Evolutionary conservation across 768 basidiomycete species (phyloP), one percentile per base, ranked within the genome.

Genomic region (Dictyophora rubrovolvata): DNA sequence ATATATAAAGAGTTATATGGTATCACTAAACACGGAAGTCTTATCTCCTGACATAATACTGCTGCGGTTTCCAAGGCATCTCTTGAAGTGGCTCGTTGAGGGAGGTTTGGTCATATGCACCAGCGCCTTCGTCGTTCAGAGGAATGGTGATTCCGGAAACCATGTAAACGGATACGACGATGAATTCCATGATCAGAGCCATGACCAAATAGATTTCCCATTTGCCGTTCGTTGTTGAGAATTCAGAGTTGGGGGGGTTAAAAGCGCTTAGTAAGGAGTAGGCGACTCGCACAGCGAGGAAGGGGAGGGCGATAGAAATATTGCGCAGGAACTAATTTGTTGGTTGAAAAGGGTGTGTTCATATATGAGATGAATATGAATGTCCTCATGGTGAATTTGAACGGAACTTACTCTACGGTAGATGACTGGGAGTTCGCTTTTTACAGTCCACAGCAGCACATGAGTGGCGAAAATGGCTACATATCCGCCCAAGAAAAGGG

Each of bases 221-320:
- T 60, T 77, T 69, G 33, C 85, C 84, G 4, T 75, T 17, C 5
- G 52, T 59, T 4, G 21, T 16, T 18, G 57, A 59, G 28, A 23
- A 59, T 22, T 51, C 35, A 53, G 76, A 73, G 51, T 74, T 65
- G 61, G 76, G 75, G 16, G 76, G 73, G 14, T 83, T 71, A 72
- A 79, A 86, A 8, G 78, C 77, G 21, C 79, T 74, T 37, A 87
- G 74, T 36, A 87, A 69, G 49, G 77, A 74, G 64, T 86, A 87
- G n/a, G 74, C 72, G 60, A 78, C 74, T 57, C 78, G 77, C 34
- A 80, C 77, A n/a, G 78, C 80, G 28, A 87, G 72, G 69, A 85
- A 80, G 5, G 84, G 84, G 14, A 87, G 70, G 10, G 82, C 82
- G 51, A 70, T 28, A 20, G 80, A 72, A 49, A 85, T 70, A 20